Conservation (phyloP, 495 filamentous ascomycete species). For the Xylaria castorea region DNA sequence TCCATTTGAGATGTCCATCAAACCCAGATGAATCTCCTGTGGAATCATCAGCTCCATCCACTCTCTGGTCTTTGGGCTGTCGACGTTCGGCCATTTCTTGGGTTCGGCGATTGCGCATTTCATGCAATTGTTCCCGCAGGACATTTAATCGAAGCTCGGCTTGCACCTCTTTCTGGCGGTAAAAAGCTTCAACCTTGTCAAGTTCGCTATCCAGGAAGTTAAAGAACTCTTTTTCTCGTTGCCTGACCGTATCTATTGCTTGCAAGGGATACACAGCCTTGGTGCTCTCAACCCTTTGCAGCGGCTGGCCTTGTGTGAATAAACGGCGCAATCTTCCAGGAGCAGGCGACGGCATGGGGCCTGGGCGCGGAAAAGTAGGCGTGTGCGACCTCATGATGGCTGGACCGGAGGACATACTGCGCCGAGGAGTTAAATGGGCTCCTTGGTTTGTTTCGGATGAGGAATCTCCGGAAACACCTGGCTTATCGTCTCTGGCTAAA, state of each 20-base stretch:
- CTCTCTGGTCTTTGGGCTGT: constrained; percentile 39
- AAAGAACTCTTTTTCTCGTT: constrained; percentile 78
- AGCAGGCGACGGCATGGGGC: constrained; percentile 11
- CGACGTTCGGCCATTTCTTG: constrained; percentile 66
- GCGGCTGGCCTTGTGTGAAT: constrained; percentile 33
- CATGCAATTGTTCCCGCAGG: constrained; percentile 80
- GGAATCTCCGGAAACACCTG: background rate
- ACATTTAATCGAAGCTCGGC: constrained; percentile 71
- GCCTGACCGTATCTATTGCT: constrained; percentile 54
- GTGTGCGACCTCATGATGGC: constrained; percentile 16
- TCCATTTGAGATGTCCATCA: constrained; percentile 41
- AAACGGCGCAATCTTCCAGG: constrained; percentile 34
- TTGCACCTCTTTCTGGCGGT: constrained; percentile 81
- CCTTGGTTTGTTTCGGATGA: background rate
- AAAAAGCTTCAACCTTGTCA: constrained; percentile 86
- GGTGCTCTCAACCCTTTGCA: constrained; percentile 26
- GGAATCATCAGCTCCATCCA: constrained; percentile 33
- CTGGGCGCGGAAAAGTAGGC: constrained; percentile 13
- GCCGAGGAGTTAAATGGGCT: constrained; percentile 22
- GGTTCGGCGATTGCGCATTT: constrained; percentile 81
- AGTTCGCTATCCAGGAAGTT: constrained; percentile 78
- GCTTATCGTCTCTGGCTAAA: constrained; percentile 37
- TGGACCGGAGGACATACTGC: constrained; percentile 30
- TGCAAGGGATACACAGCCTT: constrained; percentile 41
- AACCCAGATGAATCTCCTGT: constrained; percentile 34